Percentiles rank a stretch among this genome's conserved stretches.
phyloP scores from a whole-genome alignment of 1,139 yeast species.

The Protomyces macrosporus region DNA sequence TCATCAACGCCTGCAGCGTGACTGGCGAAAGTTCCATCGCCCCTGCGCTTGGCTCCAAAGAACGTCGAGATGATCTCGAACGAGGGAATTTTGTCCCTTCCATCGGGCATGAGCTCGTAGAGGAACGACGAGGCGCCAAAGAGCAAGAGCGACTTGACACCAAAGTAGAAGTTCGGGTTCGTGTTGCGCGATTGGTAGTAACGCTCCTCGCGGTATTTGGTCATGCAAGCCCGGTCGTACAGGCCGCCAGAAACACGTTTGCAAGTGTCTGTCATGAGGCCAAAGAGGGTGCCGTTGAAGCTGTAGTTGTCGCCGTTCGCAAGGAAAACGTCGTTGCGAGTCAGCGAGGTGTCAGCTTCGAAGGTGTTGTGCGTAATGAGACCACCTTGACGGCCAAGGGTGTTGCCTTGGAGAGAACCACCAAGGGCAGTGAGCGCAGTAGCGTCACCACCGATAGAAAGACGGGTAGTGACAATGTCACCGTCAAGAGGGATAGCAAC shows the following conservation, averaged over 20 bases:
- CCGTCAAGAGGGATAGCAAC: slow-evolving; percentile 22
- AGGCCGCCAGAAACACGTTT: slow-evolving; percentile 5
- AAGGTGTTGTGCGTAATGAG: slow-evolving; percentile 21
- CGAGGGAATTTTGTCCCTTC: slow-evolving; percentile 1
- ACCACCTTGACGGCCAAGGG: slow-evolving; percentile 16
- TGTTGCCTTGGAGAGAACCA: neutral
- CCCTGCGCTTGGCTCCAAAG: slow-evolving; percentile 8
- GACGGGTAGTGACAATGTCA: slow-evolving; percentile 9
- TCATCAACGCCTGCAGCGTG: slow-evolving; percentile 6
- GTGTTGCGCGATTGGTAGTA: slow-evolving; percentile 9
- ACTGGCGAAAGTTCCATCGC: neutral
- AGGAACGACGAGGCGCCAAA: slow-evolving; percentile 22
- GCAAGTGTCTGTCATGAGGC: slow-evolving; percentile 7
- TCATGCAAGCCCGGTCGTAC: slow-evolving; percentile 18
- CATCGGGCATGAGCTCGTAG: slow-evolving; percentile 16
- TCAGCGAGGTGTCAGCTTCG: slow-evolving; percentile 24
- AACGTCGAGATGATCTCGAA: slow-evolving; percentile 1
- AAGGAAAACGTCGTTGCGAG: slow-evolving; percentile 16
- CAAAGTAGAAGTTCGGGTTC: slow-evolving; percentile 22
- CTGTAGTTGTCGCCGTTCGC: slow-evolving; percentile 25
- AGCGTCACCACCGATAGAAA: slow-evolving; percentile 22
- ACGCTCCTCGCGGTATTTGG: slow-evolving; percentile 11
- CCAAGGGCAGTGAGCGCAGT: slow-evolving; percentile 5
- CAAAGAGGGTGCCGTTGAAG: slow-evolving; percentile 23
- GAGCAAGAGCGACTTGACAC: slow-evolving; percentile 14